phyloP scores from a whole-genome alignment of 352 stramenopile genomes.

The Phytopythium aichiense region DNA sequence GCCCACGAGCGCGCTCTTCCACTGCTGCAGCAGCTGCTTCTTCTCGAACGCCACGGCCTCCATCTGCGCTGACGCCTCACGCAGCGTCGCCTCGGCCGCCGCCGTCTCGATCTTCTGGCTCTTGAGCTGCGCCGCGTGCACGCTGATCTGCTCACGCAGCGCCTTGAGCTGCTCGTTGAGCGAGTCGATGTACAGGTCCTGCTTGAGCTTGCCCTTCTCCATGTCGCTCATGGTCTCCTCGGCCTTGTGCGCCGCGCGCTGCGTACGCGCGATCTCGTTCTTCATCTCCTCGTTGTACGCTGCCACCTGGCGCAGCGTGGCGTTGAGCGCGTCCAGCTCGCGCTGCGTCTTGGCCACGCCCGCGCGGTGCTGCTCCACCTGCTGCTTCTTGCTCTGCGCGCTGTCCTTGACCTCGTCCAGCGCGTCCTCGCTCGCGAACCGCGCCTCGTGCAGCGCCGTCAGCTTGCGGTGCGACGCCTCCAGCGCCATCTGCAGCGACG shows the following conservation, averaged over 20 bases:
- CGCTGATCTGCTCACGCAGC: constrained; percentile 84
- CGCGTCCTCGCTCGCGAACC: constrained; percentile 66
- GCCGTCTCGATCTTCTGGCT: constrained; percentile 84
- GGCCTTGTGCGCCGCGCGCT: constrained; percentile 91
- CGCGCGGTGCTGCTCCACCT: constrained; percentile 52
- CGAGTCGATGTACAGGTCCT: constrained; percentile 94
- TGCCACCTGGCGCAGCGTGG: constrained; percentile 85
- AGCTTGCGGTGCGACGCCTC: constrained; percentile 80
- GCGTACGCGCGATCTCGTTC: constrained; percentile 90
- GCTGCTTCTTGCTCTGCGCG: constrained; percentile 56
- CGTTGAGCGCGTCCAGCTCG: constrained; percentile 87
- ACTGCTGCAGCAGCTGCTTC: constrained; percentile 94
- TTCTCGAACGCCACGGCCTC: constrained; percentile 93
- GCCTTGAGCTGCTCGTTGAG: constrained; percentile 89
- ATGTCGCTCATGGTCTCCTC: constrained; percentile 90
- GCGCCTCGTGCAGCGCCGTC: constrained; percentile 52
- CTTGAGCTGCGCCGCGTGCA: constrained; percentile 77
- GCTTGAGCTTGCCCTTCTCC: constrained; percentile 92
- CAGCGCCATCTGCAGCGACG: constrained; percentile 88
- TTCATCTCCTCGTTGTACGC: constrained; percentile 95
- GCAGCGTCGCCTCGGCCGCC: constrained; percentile 84
- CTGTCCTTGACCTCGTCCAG: constrained; percentile 67
- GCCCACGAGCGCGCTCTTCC: constrained; percentile 92
- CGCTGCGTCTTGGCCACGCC: constrained; percentile 79
- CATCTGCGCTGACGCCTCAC: constrained; percentile 87